Base-by-base conservation (phyloP, 352 stramenopile species). In the Blastocystis sp. region DNA sequence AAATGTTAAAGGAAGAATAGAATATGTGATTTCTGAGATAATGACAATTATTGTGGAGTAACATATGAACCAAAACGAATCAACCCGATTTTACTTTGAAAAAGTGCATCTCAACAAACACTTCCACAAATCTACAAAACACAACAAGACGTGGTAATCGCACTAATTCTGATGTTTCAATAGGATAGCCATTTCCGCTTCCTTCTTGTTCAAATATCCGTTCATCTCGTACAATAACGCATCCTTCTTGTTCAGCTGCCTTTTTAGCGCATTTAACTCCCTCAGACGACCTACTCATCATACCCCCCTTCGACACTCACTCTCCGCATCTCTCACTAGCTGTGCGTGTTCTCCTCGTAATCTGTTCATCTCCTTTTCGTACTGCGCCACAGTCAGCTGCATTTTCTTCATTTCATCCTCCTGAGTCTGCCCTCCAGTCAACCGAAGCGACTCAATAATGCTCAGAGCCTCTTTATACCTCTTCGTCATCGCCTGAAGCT, bases 161-260 rank as follows among this genome's bases (percentile, higher is more conserved):
- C 20, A 13, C 20, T 59, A 59, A n/a, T 59, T 59, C 50, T 59
- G 50, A 59, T 3, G 50, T n/a, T 59, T 59, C 50, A 59, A n/a
- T n/a, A 59, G 20, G 1, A 45, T 45, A 4, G 66, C 66, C 37
- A 85, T 24, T 43, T 85, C 73, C 7, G 26, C 55, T 45, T 85
- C 73, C 73, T 85, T 85, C 30, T 34, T 65, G 47, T 85, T 85
- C 53, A 85, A 43, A 85, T 85, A 85, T 43, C 20, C 50, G 56
- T 85, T 85, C 45, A 85, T 50, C 47, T 69, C 50, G 20, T 69
- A 1, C 16, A 68, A 53, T 26, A 85, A 55, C 24, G 43, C 50
- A 3, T 81, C 70, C 41, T 81, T 65, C 70, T 63, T 81, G 7
- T 2, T 26, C 50, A 81, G n/a, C 34, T 53, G 63, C 45, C 65